Evolutionary conservation across 257 asterid genomes (phyloP).

Genomic region (Phtheirospermum japonicum): DNA sequence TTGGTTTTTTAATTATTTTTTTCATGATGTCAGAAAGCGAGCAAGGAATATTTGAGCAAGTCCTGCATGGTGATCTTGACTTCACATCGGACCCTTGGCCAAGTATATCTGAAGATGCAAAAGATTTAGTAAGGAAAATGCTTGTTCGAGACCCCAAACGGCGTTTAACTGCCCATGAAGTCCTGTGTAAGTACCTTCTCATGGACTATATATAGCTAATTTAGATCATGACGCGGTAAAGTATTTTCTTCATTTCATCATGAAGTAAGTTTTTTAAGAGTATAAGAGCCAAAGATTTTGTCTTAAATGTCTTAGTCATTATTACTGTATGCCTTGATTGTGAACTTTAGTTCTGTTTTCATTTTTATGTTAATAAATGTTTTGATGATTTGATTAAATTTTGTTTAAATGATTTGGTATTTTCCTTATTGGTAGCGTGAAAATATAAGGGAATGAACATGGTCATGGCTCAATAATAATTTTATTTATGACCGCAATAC

Average conservation of each 20-base stretch:
- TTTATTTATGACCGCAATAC: not conserved
- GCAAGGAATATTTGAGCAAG: slow-evolving; percentile 93
- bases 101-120: slow-evolving; percentile 79
- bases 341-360: not conserved
- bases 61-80: slow-evolving; percentile 91
- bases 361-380: not conserved
- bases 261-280: not conserved
- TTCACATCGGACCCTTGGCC: slow-evolving; percentile 96
- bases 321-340: not conserved
- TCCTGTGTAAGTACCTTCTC: slow-evolving; percentile 61
- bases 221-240: not conserved
- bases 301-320: not conserved
- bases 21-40: slow-evolving; percentile 53
- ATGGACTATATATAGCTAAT: slow-evolving; percentile 3
- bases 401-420: not conserved
- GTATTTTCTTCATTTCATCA: not conserved
- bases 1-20: not conserved
- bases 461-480: not conserved
- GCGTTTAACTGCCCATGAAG: slow-evolving; percentile 91
- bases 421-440: not conserved
- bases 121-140: slow-evolving; percentile 89
- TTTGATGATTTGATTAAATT: not conserved
- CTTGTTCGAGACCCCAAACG: slow-evolving; percentile 80
- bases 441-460: not conserved
- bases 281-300: not conserved